These are phyloP conservation scores for Penicillium glabrum DNA, from an alignment of 2,329 filamentous ascomycete genomes.

Conservation along the genomic window DNA sequence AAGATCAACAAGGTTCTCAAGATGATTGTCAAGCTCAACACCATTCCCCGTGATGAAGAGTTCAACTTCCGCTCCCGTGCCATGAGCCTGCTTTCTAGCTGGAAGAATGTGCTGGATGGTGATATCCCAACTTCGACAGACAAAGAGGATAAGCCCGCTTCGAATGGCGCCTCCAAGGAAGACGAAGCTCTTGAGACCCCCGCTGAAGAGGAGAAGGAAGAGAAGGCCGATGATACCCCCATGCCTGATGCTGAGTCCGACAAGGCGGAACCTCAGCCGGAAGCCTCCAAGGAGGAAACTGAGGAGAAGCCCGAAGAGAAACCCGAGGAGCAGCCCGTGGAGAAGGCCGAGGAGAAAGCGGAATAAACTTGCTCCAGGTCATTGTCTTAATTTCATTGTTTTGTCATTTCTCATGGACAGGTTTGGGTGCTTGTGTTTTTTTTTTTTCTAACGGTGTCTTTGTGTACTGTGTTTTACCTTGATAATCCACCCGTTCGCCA, in stretches of 20 bases:
- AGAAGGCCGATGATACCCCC: slow-evolving; percentile 40
- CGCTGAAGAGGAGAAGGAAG: slow-evolving; percentile 35
- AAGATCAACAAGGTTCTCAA: slow-evolving; percentile 99
- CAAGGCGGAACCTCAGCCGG: slow-evolving; percentile 22
- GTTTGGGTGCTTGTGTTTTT: slow-evolving; percentile 4
- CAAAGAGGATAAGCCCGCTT: slow-evolving; percentile 46
- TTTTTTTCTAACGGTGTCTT: background rate
- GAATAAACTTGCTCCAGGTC: slow-evolving; percentile 16
- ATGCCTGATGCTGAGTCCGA: slow-evolving; percentile 37
- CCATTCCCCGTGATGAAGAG: slow-evolving; percentile 84
- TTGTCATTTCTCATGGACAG: slow-evolving; percentile 4
- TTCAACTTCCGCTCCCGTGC: slow-evolving; percentile 87
- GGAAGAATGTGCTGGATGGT: slow-evolving; percentile 77
- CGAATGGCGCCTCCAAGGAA: slow-evolving; percentile 45
- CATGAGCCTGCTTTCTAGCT: slow-evolving; percentile 75
- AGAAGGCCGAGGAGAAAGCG: slow-evolving; percentile 29
- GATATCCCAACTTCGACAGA: slow-evolving; percentile 49
- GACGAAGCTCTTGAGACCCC: slow-evolving; percentile 32
- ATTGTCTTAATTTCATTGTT: background rate
- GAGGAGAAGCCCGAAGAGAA: slow-evolving; percentile 33
- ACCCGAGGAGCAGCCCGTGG: slow-evolving; percentile 31
- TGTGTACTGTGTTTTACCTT: background rate
- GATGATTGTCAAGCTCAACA: slow-evolving; percentile 82
- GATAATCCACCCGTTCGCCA: slow-evolving; percentile 3
- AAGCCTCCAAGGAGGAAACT: slow-evolving; percentile 35